Base-by-base conservation (phyloP, 2,329 filamentous ascomycete genomes). In the Fusarium veterinarium region DNA sequence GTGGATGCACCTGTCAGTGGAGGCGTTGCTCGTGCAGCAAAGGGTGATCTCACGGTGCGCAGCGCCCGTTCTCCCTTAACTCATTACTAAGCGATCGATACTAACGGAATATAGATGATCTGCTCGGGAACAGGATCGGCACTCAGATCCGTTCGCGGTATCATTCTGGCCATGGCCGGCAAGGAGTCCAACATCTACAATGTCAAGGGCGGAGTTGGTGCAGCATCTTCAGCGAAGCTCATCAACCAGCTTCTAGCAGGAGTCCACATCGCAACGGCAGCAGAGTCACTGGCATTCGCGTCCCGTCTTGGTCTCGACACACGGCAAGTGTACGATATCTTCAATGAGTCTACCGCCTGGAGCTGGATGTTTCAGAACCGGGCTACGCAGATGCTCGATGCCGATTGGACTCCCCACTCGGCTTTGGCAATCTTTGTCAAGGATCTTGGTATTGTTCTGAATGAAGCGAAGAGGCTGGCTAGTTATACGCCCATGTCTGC, bases 31-130 rank as follows among this genome's bases (percentile, higher is more conserved):
- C 55, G 55, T 19, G 55, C 55, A 13, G 55, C 55, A n/a, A 59
- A 40, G 20, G 55, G 55, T 30, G 44, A 45, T n/a, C 55, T 59
- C n/a, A 59, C 55, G 16, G 55, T 59, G 17, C 31, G 2, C 2
- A 25, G 0, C n/a, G 5, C 4, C 11, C 16, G 3, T 33, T 17
- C 8, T 16, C 13, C 16, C 3, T 37, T 8, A n/a, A 14, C 8
- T 51, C 5, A 8, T 19, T 19, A 19, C 8, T 3, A 2, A 1
- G n/a, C 8, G 0, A 14, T 10, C 0, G 0, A 13, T 49, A 9
- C 30, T 51, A 11, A 51, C n/a, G 0, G 5, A 19, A 0, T 35
- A 10, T 0, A 51, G 48, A 51, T 51, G 48, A 51, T 51, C 16
- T 51, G 31, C n/a, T 51, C 48, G 2, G 48, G 30, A 20, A 23